Conservation (phyloP, 345 rosid species). For the Draba incana region DNA sequence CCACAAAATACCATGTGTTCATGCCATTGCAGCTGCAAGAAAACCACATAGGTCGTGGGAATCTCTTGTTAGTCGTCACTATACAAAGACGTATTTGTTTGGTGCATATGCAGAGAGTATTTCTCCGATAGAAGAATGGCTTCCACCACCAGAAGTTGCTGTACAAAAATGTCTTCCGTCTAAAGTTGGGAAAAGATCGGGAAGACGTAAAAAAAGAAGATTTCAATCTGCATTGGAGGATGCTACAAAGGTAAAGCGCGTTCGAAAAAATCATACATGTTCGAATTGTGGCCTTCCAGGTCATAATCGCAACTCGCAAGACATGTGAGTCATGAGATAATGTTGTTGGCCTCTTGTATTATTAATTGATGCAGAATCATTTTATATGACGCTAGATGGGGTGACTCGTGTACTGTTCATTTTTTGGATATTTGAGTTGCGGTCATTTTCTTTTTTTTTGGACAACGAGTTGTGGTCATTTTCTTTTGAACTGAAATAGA, state of each 20-base stretch:
- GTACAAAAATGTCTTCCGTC: background rate
- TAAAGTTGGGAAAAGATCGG: background rate
- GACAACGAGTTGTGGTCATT: too few species aligned
- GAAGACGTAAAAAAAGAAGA: background rate
- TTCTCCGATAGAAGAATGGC: background rate
- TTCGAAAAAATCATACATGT: background rate
- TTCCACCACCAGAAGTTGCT: background rate
- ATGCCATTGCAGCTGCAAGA: background rate
- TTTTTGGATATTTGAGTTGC: too few species aligned
- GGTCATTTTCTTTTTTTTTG: too few species aligned
- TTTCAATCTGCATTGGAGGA: background rate
- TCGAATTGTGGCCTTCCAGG: background rate
- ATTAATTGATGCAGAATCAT: too few species aligned
- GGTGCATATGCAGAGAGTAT: background rate
- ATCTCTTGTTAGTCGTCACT: background rate
- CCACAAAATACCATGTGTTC: constrained; percentile 3
- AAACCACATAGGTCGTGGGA: background rate
- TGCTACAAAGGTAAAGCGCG: background rate
- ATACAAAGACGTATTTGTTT: background rate
- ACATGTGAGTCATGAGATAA: background rate
- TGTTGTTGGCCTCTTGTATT: background rate
- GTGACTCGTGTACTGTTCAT: too few species aligned
- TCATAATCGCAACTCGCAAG: constrained; percentile 5
- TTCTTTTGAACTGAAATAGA: too few species aligned
- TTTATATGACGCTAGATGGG: too few species aligned